Evolutionary conservation across 208 protist genomes (phyloP), one percentile per base, ranked within the genome.

Genomic region (Naegleria lovaniensis): DNA sequence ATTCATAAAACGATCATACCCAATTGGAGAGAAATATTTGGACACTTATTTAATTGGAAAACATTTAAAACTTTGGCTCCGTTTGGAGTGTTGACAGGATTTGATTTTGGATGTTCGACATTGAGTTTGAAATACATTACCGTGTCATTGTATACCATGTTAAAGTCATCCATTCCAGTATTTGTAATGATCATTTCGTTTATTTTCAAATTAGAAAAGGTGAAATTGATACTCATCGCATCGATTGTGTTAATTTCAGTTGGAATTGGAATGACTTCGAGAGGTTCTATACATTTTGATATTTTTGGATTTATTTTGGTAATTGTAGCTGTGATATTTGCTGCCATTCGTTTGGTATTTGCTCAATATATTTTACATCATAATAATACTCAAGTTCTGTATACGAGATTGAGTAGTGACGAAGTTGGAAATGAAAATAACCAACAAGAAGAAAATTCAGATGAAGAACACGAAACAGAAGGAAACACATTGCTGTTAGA

Each of bases 171-270:
- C 6, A 29, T 67, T 36, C 85, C 85, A 13, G 29, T 89, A 41
- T 89, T 89, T 89, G 51, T 67, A 43, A 33, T 89, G n/a, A 55
- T 89, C 16, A 41, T 67, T 38, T 89, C 85, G 5, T 89, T 89
- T 89, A 33, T 89, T 40, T 15, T 22, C 13, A 40, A 40, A 38
- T 40, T 89, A 1, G 41, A 67, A 67, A 38, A 13, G 19, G 6
- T 41, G 19, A 89, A 52, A 29, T n/a, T 39, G 22, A 19, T 67
- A 4, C 40, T 89, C 22, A 67, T 52, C 7, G 5, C 67, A 19
- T 89, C 85, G 4, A 67, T 89, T 75, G 9, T 67, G 40, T 67
- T 89, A 7, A 89, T 89, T 13, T 67, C 48, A 36, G 29, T 89
- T 38, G 85, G 85, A 36, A 25, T 89, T 89, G 85, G n/a, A 38